phyloP scores from a whole-genome alignment of 2,329 filamentous ascomycete genomes.

The Penicillium sp. region DNA sequence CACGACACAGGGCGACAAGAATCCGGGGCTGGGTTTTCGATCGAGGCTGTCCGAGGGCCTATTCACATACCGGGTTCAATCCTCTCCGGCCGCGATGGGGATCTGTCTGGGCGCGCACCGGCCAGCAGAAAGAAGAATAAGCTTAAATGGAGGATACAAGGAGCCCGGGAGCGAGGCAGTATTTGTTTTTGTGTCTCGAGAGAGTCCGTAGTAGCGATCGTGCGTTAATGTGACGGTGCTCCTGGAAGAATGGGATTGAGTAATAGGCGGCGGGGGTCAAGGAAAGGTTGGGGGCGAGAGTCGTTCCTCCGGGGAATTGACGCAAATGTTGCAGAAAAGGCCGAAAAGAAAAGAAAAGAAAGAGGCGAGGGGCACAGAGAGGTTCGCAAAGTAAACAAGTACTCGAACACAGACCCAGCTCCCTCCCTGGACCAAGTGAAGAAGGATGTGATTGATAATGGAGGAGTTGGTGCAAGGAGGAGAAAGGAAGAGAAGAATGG shows the following conservation, averaged over 20 bases:
- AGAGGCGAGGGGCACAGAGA: not conserved
- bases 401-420: conserved; percentile 4
- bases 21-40: not conserved
- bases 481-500: conserved; percentile 8
- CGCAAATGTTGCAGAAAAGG: conserved; percentile 5
- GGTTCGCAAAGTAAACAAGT: not conserved
- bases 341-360: conserved; percentile 4
- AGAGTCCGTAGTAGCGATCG: not conserved
- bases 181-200: not conserved
- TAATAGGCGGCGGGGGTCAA: conserved; percentile 5
- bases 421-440: conserved; percentile 2
- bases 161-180: not conserved
- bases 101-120: not conserved
- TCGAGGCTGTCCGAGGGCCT: conserved; percentile 1
- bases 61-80: conserved; percentile 13
- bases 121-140: not conserved
- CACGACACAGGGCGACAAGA: not conserved
- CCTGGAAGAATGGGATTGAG: not conserved
- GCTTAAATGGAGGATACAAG: not conserved
- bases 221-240: too few relatives aligned
- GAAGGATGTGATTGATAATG: conserved; percentile 8
- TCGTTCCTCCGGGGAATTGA: conserved; percentile 38
- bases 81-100: not conserved
- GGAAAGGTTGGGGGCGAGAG: conserved; percentile 16
- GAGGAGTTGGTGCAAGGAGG: conserved; percentile 4